phyloP scores from a whole-genome alignment of 2,329 filamentous ascomycete genomes.

The Fusarium decemcellulare region DNA sequence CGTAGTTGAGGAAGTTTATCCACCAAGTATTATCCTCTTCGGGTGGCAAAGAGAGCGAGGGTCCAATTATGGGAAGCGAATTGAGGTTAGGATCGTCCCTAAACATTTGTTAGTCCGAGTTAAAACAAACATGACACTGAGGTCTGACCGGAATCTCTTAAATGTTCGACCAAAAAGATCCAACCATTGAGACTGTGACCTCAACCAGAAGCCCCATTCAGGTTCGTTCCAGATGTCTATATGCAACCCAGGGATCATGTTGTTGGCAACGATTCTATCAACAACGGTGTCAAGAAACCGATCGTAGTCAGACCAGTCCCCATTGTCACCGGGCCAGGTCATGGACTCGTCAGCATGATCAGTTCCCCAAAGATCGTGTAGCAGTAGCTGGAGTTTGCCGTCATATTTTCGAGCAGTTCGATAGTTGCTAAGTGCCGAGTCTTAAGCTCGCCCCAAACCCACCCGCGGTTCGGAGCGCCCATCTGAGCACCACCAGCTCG shows the following conservation, averaged over 20 bases:
- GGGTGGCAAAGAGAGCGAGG: too few species aligned
- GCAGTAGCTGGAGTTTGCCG: conserved; percentile 1
- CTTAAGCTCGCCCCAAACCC: neutral
- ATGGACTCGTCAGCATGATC: neutral
- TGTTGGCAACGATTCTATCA: neutral
- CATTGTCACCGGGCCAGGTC: conserved; percentile 13
- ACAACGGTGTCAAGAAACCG: conserved; percentile 1
- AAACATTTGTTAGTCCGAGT: too few species aligned
- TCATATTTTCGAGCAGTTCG: neutral
- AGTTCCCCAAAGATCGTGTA: conserved; percentile 9
- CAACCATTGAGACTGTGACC: too few species aligned
- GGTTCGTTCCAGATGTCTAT: conserved; percentile 12
- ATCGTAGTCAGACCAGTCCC: conserved; percentile 8
- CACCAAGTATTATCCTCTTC: conserved; percentile 5
- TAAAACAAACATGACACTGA: too few species aligned
- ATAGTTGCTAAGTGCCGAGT: neutral
- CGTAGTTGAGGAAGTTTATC: conserved; percentile 7
- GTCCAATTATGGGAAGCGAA: too few species aligned
- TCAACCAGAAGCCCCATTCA: neutral
- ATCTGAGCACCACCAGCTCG: conserved; percentile 17
- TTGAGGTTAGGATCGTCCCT: neutral
- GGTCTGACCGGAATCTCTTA: too few species aligned
- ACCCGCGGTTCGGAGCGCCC: neutral
- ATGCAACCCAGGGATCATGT: conserved; percentile 5
- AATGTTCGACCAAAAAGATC: too few species aligned